Base-by-base conservation (phyloP, 495 filamentous ascomycete genomes). In the Penicillium antarcticum region DNA sequence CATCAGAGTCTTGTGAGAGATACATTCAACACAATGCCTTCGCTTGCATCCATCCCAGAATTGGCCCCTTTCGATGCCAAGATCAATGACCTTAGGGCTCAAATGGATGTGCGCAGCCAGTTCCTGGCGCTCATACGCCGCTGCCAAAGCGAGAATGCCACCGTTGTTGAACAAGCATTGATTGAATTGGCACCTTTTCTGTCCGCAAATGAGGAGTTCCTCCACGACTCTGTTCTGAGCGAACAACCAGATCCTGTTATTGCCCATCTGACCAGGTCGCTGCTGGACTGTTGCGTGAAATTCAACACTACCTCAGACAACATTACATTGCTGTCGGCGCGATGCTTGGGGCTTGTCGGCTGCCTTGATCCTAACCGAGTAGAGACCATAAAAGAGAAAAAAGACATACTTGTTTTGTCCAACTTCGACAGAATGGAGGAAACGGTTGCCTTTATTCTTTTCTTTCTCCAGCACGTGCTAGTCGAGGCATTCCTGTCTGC, bases 291-390 rank as follows among this genome's bases (percentile, higher is more conserved):
- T 38, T 85, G 82, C 45, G 80, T 91, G 39, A 87, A 86, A 53
- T 92, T 90, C 63, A 88, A 84, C 48, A 82, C 83, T 42, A 80
- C 75, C 23, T 80, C 86, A 37, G 60, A 75, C 11, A 77, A 79
- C 18, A 88, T 96, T 35, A 76, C 84, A 45, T 69, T 80, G n/a
- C 73, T 95, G 21, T 87, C 87, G 42, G 85, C 88, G 16, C 81
- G 83, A 58, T 92, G 89, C 52, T 68, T 97, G 23, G 94, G 94
- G 9, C 76, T 94, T 34, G 83, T 97, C 40, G 94, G 94, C 16
- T 96, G 90, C 57, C 71, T 97, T 18, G 94, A 97, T 70, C 86
- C 94, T 11, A 96, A 95, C 61, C 80, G 87, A 45, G 80, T 97
- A 13, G 94, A 99, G 55, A 80, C 84, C 3, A 75, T 85, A 31